These are phyloP conservation scores for Chrysosporium keratinophilum DNA, from an alignment of 2,329 filamentous ascomycete genomes.

Conservation along the genomic window DNA sequence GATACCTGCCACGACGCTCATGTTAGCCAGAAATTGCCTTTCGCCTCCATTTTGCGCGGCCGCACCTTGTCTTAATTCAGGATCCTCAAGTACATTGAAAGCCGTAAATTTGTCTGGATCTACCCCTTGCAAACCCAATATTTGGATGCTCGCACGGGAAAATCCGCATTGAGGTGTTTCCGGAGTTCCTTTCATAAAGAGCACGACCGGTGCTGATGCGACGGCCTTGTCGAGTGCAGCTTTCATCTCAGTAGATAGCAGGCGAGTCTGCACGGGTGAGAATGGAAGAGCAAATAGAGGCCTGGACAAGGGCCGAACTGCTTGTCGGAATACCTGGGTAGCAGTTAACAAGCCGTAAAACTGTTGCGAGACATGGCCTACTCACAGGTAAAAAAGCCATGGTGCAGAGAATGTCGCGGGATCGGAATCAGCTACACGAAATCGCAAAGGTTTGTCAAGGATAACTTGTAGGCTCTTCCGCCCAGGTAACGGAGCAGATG, in stretches of 20 bases:
- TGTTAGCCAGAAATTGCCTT: neutral
- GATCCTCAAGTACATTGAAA: conserved; percentile 91
- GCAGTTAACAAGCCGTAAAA: neutral
- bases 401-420: too few relatives aligned
- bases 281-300: conserved; percentile 1
- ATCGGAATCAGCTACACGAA: too few relatives aligned
- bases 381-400: conserved; percentile 6
- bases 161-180: conserved; percentile 95
- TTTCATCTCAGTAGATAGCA: conserved; percentile 69
- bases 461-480: too few relatives aligned
- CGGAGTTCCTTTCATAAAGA: conserved; percentile 99
- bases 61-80: conserved; percentile 70
- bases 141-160: conserved; percentile 88
- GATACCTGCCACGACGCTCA: conserved; percentile 52
- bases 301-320: neutral
- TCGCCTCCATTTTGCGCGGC: conserved; percentile 11
- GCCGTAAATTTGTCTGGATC: conserved; percentile 95
- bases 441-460: too few relatives aligned
- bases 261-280: conserved; percentile 20
- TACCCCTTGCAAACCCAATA: conserved; percentile 86
- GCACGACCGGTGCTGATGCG: conserved; percentile 74
- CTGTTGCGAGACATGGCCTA: neutral
- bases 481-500: too few relatives aligned
- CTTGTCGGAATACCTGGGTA: neutral
- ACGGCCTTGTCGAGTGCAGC: conserved; percentile 86